A percentile compares a stretch with the other conserved stretches of the same genome.
Conservation (phyloP, 2,329 filamentous ascomycete species). For the Colletotrichum salicis region DNA sequence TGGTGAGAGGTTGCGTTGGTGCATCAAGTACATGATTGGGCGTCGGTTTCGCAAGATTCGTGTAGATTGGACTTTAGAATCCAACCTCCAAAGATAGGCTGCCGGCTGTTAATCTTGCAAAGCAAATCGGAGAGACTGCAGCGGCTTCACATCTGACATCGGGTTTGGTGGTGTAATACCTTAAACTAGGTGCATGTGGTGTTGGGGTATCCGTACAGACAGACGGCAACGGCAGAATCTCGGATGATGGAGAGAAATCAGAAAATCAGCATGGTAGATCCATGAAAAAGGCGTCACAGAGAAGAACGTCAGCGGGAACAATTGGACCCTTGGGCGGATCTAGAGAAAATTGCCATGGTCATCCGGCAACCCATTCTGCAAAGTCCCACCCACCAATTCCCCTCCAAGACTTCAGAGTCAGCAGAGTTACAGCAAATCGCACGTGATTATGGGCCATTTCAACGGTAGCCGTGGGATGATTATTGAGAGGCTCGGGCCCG, state of each 20-base stretch:
- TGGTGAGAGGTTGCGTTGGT: too few species aligned
- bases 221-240: not conserved
- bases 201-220: too few species aligned
- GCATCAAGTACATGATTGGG: not conserved
- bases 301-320: conserved; percentile 4
- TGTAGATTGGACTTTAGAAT: not conserved
- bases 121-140: not conserved
- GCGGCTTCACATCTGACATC: not conserved
- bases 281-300: conserved; percentile 1
- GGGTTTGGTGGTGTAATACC: too few species aligned
- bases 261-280: not conserved
- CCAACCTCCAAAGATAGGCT: not conserved
- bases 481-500: not conserved
- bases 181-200: too few species aligned
- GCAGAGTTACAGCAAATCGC: not conserved
- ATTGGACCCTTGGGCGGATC: conserved; percentile 29
- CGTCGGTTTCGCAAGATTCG: not conserved
- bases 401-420: conserved; percentile 6
- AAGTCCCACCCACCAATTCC: conserved; percentile 3
- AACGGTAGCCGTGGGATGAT: not conserved
- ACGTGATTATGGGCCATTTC: conserved; percentile 18
- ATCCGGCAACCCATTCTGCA: conserved; percentile 11
- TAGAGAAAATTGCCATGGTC: conserved; percentile 26
- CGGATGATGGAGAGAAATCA: not conserved
- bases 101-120: not conserved